Evolutionary conservation across 2,329 filamentous ascomycete species (phyloP).

Genomic region (Fusarium sp.): DNA sequence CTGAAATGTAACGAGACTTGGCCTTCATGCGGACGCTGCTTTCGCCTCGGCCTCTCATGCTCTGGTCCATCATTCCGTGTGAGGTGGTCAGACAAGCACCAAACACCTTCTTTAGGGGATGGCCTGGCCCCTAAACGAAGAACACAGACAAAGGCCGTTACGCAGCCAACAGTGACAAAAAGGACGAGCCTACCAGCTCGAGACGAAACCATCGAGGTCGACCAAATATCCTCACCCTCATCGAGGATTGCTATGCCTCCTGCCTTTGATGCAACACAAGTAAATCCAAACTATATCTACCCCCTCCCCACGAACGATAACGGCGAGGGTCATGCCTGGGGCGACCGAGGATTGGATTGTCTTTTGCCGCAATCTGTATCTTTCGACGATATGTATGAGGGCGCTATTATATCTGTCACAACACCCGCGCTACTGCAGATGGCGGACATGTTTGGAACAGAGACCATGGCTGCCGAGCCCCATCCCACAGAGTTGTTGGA

Average conservation of each 20-base stretch:
- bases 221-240: fast-evolving
- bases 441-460: fast-evolving
- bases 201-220: fast-evolving
- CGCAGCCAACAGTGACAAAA: fast-evolving
- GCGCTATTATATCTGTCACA: fast-evolving
- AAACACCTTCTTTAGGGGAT: background rate
- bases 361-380: background rate
- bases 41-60: fast-evolving
- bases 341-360: background rate
- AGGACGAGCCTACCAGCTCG: fast-evolving
- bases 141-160: background rate
- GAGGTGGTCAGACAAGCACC: background rate
- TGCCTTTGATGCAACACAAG: too few species aligned
- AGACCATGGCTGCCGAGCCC: fast-evolving
- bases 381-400: too few species aligned
- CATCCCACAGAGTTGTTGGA: fast-evolving
- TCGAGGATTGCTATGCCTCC: too few species aligned
- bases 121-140: fast-evolving
- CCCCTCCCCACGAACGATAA: too few species aligned
- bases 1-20: background rate
- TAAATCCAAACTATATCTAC: too few species aligned
- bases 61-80: background rate
- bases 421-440: background rate
- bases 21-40: background rate
- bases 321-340: too few species aligned